Evolutionary conservation across 768 basidiomycete genomes (phyloP).

Genomic region (Filobasidium wieringae): DNA sequence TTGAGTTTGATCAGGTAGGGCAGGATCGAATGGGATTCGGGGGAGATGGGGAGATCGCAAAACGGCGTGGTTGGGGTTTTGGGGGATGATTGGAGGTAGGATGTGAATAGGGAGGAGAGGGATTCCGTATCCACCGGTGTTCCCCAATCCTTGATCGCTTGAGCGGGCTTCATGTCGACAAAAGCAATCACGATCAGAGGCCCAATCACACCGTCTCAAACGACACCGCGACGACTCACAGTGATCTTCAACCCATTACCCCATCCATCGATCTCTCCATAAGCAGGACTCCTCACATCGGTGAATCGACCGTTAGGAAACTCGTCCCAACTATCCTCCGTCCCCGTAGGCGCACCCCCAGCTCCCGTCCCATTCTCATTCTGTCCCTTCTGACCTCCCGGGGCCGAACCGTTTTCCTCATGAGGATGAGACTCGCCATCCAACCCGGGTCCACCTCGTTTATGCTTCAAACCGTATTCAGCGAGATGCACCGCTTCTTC

Average conservation of each 20-base stretch:
- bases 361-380: background rate
- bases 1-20: conserved; percentile 66
- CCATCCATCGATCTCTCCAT: conserved; percentile 41
- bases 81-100: conserved; percentile 59
- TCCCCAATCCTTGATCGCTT: conserved; percentile 64
- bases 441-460: background rate
- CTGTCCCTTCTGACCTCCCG: background rate
- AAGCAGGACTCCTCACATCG: conserved; percentile 38
- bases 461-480: conserved; percentile 32
- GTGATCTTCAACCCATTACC: conserved; percentile 38
- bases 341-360: conserved; percentile 9
- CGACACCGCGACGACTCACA: conserved; percentile 17
- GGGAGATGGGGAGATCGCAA: conserved; percentile 64
- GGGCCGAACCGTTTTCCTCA: background rate
- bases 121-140: conserved; percentile 55
- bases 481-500: conserved; percentile 29
- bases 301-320: conserved; percentile 41
- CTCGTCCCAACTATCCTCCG: conserved; percentile 40
- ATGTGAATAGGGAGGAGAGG: conserved; percentile 65
- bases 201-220: background rate
- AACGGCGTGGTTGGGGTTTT: conserved; percentile 72
- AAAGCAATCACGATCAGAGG: conserved; percentile 2
- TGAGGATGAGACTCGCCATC: background rate
- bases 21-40: conserved; percentile 72
- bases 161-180: conserved; percentile 45